Evolutionary conservation across 208 protist genomes (phyloP).

Genomic region (Leishmania gerbilli): DNA sequence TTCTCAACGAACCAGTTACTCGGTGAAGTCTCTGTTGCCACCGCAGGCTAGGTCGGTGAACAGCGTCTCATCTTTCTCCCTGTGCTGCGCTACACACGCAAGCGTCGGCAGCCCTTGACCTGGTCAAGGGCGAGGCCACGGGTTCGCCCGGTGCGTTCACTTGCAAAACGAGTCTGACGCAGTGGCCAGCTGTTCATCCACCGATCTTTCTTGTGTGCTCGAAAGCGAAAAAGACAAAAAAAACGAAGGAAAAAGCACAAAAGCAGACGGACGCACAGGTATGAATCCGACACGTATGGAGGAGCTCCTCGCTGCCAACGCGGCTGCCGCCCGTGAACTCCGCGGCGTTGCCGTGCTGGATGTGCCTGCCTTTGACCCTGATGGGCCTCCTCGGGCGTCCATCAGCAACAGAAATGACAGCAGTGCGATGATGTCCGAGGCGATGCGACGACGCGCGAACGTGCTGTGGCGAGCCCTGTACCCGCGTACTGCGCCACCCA

Average conservation of each 20-base stretch:
- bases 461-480: slow-evolving; percentile 48
- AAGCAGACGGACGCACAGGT: background rate
- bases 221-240: background rate
- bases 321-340: slow-evolving; percentile 37
- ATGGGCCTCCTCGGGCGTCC: background rate
- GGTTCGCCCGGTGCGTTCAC: background rate
- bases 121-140: background rate
- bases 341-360: slow-evolving; percentile 38
- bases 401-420: background rate
- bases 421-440: slow-evolving; percentile 11
- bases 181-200: background rate
- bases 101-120: background rate
- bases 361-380: slow-evolving; percentile 15
- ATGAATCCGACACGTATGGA: slow-evolving; percentile 7
- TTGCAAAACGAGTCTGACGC: background rate
- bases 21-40: too few species aligned
- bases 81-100: background rate
- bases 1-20: background rate
- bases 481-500: slow-evolving; percentile 32
- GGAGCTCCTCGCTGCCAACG: slow-evolving; percentile 43
- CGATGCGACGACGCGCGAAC: slow-evolving; percentile 37
- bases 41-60: too few species aligned
- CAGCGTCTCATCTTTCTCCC: background rate
- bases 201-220: background rate
- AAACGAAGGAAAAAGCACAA: background rate